Percentiles rank a stretch among this genome's conserved stretches.
phyloP scores from a whole-genome alignment of 2,329 filamentous ascomycete genomes.

The Graphium sp. region DNA sequence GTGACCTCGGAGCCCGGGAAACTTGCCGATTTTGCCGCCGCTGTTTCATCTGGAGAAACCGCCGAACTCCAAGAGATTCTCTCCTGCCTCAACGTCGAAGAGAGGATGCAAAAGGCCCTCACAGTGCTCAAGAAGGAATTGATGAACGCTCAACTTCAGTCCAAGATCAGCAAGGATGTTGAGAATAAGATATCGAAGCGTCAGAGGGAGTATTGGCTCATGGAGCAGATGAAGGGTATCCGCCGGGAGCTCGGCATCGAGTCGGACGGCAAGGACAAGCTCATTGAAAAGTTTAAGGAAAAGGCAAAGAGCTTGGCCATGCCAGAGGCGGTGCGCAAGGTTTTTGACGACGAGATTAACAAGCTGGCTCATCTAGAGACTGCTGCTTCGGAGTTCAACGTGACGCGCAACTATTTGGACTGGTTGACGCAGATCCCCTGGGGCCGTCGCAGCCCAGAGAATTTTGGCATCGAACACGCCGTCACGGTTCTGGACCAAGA shows the following conservation, averaged over 20 bases:
- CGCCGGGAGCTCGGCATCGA: conserved; percentile 89
- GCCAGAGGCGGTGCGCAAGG: conserved; percentile 91
- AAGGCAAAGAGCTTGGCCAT: conserved; percentile 88
- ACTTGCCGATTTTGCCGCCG: conserved; percentile 90
- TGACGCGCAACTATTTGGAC: conserved; percentile 94
- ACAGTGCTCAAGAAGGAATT: conserved; percentile 93
- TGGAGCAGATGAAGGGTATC: conserved; percentile 99
- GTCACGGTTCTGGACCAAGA: conserved; percentile 87
- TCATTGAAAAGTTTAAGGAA: conserved; percentile 94
- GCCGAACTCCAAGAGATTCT: conserved; percentile 86
- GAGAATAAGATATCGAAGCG: conserved; percentile 95
- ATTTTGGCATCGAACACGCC: conserved; percentile 87
- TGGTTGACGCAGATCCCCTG: conserved; percentile 98
- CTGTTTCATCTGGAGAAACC: conserved; percentile 86
- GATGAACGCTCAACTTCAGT: conserved; percentile 93
- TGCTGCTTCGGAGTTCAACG: conserved; percentile 94
- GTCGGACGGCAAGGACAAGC: conserved; percentile 93
- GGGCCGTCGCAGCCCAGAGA: conserved; percentile 89
- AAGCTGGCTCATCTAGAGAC: conserved; percentile 92
- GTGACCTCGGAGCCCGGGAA: conserved; percentile 91
- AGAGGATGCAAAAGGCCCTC: conserved; percentile 79
- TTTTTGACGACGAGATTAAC: conserved; percentile 96
- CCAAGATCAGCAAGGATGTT: conserved; percentile 95
- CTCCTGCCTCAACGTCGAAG: conserved; percentile 76
- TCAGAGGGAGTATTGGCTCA: conserved; percentile 93